Conservation (phyloP, 257 asterid species). For the Vinca minor region DNA sequence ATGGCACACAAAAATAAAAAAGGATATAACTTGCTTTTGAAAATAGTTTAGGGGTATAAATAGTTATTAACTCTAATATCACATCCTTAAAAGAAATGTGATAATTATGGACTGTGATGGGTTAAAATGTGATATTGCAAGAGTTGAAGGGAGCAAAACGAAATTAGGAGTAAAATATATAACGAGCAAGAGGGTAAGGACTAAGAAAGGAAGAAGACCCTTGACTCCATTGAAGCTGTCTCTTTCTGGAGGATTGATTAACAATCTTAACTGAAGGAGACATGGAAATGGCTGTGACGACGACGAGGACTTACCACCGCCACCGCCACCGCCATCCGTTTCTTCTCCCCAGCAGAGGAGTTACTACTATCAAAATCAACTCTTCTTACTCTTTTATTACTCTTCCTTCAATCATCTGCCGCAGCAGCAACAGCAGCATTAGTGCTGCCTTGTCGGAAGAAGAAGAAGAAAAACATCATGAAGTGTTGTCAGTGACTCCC, state of each 20-base stretch:
- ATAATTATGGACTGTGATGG: neutral
- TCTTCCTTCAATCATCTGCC: neutral
- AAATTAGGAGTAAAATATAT: too few relatives aligned
- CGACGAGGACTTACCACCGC: neutral
- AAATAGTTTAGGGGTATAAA: too few relatives aligned
- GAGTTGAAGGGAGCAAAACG: neutral
- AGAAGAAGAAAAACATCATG: slow-evolving; percentile 13
- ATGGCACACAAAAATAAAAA: too few relatives aligned
- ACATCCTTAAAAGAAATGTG: too few relatives aligned
- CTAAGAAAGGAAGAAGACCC: too few relatives aligned
- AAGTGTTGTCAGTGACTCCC: slow-evolving; percentile 47
- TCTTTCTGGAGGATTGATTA: too few relatives aligned
- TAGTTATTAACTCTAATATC: too few relatives aligned
- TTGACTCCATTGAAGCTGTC: neutral
- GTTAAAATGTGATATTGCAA: neutral
- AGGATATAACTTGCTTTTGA: too few relatives aligned
- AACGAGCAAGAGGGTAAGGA: too few relatives aligned
- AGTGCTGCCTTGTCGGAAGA: neutral
- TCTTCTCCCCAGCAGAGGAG: too few relatives aligned
- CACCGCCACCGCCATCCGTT: too few relatives aligned
- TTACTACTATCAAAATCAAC: neutral
- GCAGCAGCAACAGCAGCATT: neutral
- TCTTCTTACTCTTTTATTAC: neutral
- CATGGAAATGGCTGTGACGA: slow-evolving; percentile 9
- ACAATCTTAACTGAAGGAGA: too few relatives aligned